A percentile compares a stretch with the other conserved stretches of the same genome.
These are phyloP conservation scores for Serendipita vermifera DNA, from an alignment of 768 basidiomycete genomes.

Conservation along the genomic window DNA sequence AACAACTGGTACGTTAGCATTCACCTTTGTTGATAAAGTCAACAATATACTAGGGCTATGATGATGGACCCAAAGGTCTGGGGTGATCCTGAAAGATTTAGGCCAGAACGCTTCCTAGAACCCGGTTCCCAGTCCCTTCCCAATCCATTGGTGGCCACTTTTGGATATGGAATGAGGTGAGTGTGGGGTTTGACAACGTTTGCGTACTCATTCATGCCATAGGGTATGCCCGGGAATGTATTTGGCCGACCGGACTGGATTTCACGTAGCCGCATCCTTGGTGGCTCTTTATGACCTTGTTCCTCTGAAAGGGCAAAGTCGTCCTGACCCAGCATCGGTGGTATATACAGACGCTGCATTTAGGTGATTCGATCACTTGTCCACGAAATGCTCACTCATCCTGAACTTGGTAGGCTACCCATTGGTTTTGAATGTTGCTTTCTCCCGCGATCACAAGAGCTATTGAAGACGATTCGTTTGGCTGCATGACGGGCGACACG, in stretches of 20 bases:
- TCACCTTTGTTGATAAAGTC: too few relatives aligned
- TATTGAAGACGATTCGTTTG: too few relatives aligned
- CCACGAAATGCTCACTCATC: too few relatives aligned
- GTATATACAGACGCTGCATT: background rate
- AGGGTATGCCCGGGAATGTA: constrained; percentile 4
- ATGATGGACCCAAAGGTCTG: background rate
- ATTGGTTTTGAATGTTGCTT: too few relatives aligned
- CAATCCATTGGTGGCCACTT: background rate
- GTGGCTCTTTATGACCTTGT: background rate
- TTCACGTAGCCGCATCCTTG: background rate
- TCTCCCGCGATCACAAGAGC: too few relatives aligned
- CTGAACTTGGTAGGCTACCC: too few relatives aligned
- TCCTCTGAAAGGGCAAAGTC: background rate
- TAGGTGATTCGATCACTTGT: too few relatives aligned
- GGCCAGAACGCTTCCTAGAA: background rate
- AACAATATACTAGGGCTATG: too few relatives aligned
- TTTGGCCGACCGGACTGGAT: background rate
- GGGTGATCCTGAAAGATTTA: background rate
- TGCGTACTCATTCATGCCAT: background rate
- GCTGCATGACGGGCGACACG: too few relatives aligned
- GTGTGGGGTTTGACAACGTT: background rate
- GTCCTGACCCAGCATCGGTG: background rate
- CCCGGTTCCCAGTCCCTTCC: background rate
- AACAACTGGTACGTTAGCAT: background rate
- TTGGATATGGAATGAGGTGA: constrained; percentile 3